Percentiles rank a stretch among this genome's conserved stretches.
These are phyloP conservation scores for Chernovozyma sophiae-reginae DNA, from an alignment of 1,139 yeast species.

Conservation along the genomic window DNA sequence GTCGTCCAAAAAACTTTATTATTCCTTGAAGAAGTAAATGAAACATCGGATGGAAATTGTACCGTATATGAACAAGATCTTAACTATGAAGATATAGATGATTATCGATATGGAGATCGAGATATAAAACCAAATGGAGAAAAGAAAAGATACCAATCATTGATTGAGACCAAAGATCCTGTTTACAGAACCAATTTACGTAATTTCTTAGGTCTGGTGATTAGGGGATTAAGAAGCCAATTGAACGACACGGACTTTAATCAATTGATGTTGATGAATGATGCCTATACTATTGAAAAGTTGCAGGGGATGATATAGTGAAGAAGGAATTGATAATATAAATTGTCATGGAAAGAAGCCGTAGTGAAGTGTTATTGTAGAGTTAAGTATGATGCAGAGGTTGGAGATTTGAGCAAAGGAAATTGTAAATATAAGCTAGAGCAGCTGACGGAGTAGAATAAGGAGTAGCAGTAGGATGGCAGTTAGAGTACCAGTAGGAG, in stretches of 20 bases:
- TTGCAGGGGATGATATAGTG: slow-evolving; percentile 12
- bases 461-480: no score
- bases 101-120: slow-evolving; percentile 44
- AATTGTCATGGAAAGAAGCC: no score
- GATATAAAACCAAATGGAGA: slow-evolving; percentile 54
- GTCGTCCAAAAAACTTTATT: slow-evolving; percentile 53
- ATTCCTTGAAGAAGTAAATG: slow-evolving; percentile 72
- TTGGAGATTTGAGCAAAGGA: no score
- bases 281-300: slow-evolving; percentile 33
- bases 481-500: no score
- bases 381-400: no score
- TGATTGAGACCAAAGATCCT: slow-evolving; percentile 50
- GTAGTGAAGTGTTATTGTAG: no score
- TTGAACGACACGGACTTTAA: slow-evolving; percentile 23
- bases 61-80: slow-evolving; percentile 59
- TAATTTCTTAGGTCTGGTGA: slow-evolving; percentile 18
- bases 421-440: no score
- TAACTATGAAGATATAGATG: slow-evolving; percentile 49
- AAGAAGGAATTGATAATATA: no score
- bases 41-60: slow-evolving; percentile 54
- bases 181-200: slow-evolving; percentile 51
- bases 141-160: slow-evolving; percentile 46
- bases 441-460: no score
- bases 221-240: slow-evolving; percentile 17
- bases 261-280: slow-evolving; percentile 23